phyloP scores from a whole-genome alignment of 768 basidiomycete species.

The Tulasnella calospora region DNA sequence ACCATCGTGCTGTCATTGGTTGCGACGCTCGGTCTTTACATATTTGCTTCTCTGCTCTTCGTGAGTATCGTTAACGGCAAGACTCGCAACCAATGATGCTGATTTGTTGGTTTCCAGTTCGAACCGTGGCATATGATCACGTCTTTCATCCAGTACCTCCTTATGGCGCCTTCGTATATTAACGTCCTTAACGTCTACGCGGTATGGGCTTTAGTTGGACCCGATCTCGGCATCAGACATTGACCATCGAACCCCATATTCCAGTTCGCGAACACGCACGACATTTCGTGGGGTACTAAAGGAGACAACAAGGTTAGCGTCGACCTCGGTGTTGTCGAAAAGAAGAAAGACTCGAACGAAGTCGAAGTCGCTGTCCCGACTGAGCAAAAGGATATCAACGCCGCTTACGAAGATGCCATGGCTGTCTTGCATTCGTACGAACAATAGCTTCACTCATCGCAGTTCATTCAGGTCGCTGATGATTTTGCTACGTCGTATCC shows the following conservation, averaged over 20 bases:
- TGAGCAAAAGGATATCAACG: conserved; percentile 82
- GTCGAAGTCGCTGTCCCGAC: conserved; percentile 85
- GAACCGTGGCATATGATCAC: conserved; percentile 99
- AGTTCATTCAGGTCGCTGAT: background rate
- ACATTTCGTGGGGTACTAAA: conserved; percentile 94
- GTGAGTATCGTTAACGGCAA: conserved; percentile 45
- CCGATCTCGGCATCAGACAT: background rate
- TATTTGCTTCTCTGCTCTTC: conserved; percentile 76
- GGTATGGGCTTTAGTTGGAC: conserved; percentile 39
- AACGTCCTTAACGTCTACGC: conserved; percentile 89
- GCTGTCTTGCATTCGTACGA: conserved; percentile 57
- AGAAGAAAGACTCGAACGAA: conserved; percentile 58
- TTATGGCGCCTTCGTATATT: conserved; percentile 93
- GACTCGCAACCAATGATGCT: background rate
- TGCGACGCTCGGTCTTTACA: conserved; percentile 86
- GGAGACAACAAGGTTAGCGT: conserved; percentile 82
- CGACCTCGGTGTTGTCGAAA: conserved; percentile 74
- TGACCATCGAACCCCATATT: conserved; percentile 15
- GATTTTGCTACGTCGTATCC: background rate
- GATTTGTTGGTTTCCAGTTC: conserved; percentile 48
- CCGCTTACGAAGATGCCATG: conserved; percentile 86
- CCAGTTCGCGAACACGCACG: conserved; percentile 82
- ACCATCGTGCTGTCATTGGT: conserved; percentile 80
- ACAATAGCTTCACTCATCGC: background rate
- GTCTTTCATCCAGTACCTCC: conserved; percentile 84